Percentiles rank a stretch among this genome's conserved stretches.
Evolutionary conservation across 768 basidiomycete species (phyloP).

Genomic region (Pilatotrama ljubarskyi): DNA sequence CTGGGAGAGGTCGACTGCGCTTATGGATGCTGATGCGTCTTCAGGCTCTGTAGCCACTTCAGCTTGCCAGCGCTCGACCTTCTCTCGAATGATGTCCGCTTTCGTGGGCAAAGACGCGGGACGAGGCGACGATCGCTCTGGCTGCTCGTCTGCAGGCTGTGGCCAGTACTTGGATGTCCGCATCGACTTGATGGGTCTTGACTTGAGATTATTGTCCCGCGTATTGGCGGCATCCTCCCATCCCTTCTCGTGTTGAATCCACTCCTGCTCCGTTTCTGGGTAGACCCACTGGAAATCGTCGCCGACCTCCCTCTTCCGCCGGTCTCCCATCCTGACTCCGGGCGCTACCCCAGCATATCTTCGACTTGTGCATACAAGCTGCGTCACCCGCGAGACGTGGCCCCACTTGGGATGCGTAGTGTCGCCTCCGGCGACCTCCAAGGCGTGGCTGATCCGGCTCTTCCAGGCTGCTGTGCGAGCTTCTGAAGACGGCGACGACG

Average conservation of each 20-base stretch:
- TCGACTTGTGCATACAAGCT: constrained; percentile 41
- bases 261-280: constrained; percentile 50
- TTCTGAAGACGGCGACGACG: constrained; percentile 34
- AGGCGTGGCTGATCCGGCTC: constrained; percentile 36
- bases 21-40: background rate
- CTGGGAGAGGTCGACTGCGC: background rate
- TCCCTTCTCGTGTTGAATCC: constrained; percentile 47
- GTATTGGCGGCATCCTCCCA: constrained; percentile 29
- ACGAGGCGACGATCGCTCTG: background rate
- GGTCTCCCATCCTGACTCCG: constrained; percentile 27
- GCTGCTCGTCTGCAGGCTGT: background rate
- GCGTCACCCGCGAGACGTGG: constrained; percentile 40
- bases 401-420: constrained; percentile 50
- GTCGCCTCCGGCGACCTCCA: constrained; percentile 38
- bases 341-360: constrained; percentile 30
- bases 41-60: constrained; percentile 17
- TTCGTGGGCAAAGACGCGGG: constrained; percentile 5
- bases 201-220: constrained; percentile 8
- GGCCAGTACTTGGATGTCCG: constrained; percentile 25
- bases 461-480: constrained; percentile 35
- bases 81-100: constrained; percentile 35
- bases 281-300: constrained; percentile 35
- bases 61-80: constrained; percentile 39
- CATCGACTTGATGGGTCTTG: background rate
- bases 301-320: constrained; percentile 25